These are phyloP conservation scores for Didymella keratinophila DNA, from an alignment of 2,329 filamentous ascomycete genomes.

Conservation along the genomic window DNA sequence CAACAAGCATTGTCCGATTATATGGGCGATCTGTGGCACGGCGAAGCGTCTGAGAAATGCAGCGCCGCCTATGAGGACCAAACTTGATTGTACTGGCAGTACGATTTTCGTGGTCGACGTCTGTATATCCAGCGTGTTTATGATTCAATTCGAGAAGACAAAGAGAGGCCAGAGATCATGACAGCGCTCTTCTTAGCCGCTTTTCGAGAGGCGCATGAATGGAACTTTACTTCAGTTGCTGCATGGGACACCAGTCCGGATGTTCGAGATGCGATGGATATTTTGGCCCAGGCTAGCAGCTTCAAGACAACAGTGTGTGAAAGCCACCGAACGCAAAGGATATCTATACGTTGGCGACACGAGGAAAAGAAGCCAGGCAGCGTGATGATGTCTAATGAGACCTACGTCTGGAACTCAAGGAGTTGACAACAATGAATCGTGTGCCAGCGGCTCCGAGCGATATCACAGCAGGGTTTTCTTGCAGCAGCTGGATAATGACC, in stretches of 20 bases:
- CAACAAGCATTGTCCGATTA: constrained; percentile 16
- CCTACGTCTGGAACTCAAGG: constrained; percentile 3
- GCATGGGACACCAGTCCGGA: constrained; percentile 4
- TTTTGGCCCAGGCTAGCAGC: not conserved
- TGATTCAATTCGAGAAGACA: not conserved
- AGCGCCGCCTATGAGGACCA: constrained; percentile 1
- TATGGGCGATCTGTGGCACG: constrained; percentile 4
- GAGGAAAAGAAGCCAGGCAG: not conserved
- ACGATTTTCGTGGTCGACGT: constrained; percentile 11
- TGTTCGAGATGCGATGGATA: not conserved
- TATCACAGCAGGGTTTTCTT: not conserved
- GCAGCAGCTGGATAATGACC: not conserved
- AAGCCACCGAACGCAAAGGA: not conserved
- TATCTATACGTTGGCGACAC: constrained; percentile 1
- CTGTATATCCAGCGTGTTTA: constrained; percentile 13
- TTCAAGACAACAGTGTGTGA: not conserved
- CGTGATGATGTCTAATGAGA: constrained; percentile 2
- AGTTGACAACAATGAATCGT: not conserved
- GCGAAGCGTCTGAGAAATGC: not conserved
- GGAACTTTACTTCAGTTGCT: constrained; percentile 8
- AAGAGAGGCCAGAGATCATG: not conserved
- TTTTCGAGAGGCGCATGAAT: constrained; percentile 11
- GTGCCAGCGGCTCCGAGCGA: not conserved
- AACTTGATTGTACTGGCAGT: constrained; percentile 15
- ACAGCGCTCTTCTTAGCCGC: constrained; percentile 5